These are phyloP conservation scores for Emericellopsis atlantica DNA, from an alignment of 2,329 filamentous ascomycete genomes.

Conservation along the genomic window DNA sequence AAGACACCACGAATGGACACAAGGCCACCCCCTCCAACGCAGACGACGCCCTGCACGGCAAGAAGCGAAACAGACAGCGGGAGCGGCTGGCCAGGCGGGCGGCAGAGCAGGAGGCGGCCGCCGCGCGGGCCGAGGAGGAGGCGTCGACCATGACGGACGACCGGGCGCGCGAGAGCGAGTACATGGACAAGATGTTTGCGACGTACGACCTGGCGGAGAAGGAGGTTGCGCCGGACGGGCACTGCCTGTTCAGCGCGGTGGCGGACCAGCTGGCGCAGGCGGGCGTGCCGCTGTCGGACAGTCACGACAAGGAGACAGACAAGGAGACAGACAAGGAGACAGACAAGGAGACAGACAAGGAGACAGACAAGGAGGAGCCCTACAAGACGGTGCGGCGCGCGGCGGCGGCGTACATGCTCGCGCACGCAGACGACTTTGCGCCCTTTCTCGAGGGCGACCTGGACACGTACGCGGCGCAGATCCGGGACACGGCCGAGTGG, in stretches of 20 bases:
- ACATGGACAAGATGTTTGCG: conserved; percentile 57
- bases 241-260: conserved; percentile 87
- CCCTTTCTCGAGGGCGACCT: conserved; percentile 79
- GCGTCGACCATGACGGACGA: conserved; percentile 63
- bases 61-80: conserved; percentile 84
- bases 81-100: conserved; percentile 81
- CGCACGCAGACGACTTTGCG: conserved; percentile 67
- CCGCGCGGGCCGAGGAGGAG: conserved; percentile 59
- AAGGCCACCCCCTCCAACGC: background rate
- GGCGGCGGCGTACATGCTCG: conserved; percentile 66
- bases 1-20: background rate
- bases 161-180: conserved; percentile 54
- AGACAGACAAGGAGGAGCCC: conserved; percentile 18
- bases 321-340: no score
- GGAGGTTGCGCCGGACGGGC: conserved; percentile 79
- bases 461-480: conserved; percentile 58
- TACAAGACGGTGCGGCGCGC: conserved; percentile 59
- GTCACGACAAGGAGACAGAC: background rate
- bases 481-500: conserved; percentile 87
- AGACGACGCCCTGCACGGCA: conserved; percentile 18
- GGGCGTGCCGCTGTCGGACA: conserved; percentile 25
- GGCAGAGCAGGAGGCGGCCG: conserved; percentile 65
- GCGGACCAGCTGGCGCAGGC: conserved; percentile 64
- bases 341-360: no score
- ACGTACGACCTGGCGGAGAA: conserved; percentile 56